phyloP scores from a whole-genome alignment of 31 red algal genomes.

The Odonthalia washingtoniensis region DNA sequence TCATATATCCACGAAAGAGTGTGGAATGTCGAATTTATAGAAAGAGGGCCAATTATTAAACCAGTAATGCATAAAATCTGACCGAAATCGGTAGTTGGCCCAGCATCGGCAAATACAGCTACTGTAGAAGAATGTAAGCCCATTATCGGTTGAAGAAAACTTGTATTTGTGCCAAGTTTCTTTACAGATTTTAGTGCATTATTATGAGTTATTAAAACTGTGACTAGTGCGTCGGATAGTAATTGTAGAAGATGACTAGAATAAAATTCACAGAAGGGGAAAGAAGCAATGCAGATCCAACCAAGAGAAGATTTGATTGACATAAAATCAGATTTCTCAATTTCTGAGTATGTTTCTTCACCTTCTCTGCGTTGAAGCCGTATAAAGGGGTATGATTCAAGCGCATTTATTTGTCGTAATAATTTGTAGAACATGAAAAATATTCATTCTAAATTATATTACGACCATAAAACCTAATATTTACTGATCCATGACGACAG shows the following conservation, averaged over 20 bases:
- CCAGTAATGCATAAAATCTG: background rate
- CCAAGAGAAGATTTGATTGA: constrained; percentile 10
- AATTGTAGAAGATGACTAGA: background rate
- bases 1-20: background rate
- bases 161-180: background rate
- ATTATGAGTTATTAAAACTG: background rate
- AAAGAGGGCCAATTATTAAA: background rate
- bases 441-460: background rate
- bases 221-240: background rate
- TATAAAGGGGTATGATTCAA: background rate
- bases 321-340: background rate
- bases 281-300: background rate
- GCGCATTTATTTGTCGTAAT: too few species aligned
- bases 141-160: background rate
- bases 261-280: constrained; percentile 8
- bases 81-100: background rate
- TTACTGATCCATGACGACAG: background rate
- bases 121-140: background rate
- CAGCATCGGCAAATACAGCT: background rate
- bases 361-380: background rate
- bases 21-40: background rate
- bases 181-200: background rate
- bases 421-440: constrained; percentile 1
- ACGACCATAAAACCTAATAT: background rate
- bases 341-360: background rate